phyloP scores from a whole-genome alignment of 2,329 filamentous ascomycete species.

The Alternaria tenuissima region DNA sequence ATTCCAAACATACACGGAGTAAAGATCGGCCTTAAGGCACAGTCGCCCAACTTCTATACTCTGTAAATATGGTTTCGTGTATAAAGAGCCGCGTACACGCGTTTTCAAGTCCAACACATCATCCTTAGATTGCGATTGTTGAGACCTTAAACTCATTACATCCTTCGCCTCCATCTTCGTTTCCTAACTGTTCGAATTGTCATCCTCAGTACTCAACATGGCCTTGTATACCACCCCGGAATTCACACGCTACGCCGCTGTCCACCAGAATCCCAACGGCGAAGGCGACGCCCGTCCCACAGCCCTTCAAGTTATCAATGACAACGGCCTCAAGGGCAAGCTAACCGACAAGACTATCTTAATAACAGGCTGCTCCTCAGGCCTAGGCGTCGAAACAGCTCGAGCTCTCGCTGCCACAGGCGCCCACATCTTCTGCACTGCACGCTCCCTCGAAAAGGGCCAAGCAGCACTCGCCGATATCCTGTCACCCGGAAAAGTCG shows the following conservation, averaged over 20 bases:
- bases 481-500: not conserved
- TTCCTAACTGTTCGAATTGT: rapidly evolving
- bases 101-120: too few species aligned
- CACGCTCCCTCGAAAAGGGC: conserved; percentile 42
- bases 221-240: not conserved
- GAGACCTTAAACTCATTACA: too few species aligned
- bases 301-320: not conserved
- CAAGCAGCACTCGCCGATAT: conserved; percentile 17
- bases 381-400: conserved; percentile 38
- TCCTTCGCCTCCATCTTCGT: too few species aligned
- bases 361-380: conserved; percentile 37
- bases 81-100: too few species aligned
- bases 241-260: not conserved
- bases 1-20: too few species aligned
- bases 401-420: conserved; percentile 57
- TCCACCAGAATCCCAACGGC: not conserved
- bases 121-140: too few species aligned
- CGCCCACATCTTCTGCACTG: conserved; percentile 56
- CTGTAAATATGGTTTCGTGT: too few species aligned
- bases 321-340: not conserved
- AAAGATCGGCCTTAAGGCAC: too few species aligned
- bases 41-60: too few species aligned
- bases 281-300: not conserved
- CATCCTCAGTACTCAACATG: not conserved
- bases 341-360: conserved; percentile 38